Evolutionary conservation across 2,329 filamentous ascomycete genomes (phyloP), one percentile per base, ranked within the genome.

Genomic region (Colletotrichum magnum): DNA sequence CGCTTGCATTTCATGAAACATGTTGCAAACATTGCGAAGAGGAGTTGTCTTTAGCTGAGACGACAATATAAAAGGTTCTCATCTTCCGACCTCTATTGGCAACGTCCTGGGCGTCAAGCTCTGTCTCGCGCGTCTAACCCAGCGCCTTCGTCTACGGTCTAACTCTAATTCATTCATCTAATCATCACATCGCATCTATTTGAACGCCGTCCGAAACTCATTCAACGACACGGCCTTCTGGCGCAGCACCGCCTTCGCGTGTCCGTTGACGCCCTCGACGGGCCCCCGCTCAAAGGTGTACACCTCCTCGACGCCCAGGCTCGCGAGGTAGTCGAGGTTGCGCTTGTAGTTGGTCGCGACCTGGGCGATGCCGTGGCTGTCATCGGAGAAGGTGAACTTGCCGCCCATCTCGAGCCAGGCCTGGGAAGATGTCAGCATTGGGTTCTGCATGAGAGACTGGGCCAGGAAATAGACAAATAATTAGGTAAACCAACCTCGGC

Each of bases 301-400:
- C 2, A 96, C 82, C 67, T 89, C 84, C 39, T 81, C 76, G 28
- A 95, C 89, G 5, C 90, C 91, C 13, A 94, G 81, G 68, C 83
- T 86, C 72, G 89, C 86, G 64, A 97, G 82, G 78, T 93, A 97
- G 1, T 88, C 85, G 67, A 97, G 81, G 5, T 93, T 89, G 48
- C 88, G 88, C 53, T 79, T 77, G 82, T 96, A 98, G 77, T 97
- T 95, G 58, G 94, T 91, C n/a, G 91, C 94, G 5, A 99, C 87
- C 77, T 99, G 95, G 2, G 88, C 92, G 68, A 94, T 88, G 47
- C 93, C 93, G 82, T 99, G 96, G 79, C 94, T 97, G 81, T 99
- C 96, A 79, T 99, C 96, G 6, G 94, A 97, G 74, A 99, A 87
- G 61, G 94, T 97, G 80, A 98, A 97, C 69, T 88, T 89, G 26